Conservation (phyloP, 23 red algal genomes). For the Gracilaria vermiculophylla region DNA sequence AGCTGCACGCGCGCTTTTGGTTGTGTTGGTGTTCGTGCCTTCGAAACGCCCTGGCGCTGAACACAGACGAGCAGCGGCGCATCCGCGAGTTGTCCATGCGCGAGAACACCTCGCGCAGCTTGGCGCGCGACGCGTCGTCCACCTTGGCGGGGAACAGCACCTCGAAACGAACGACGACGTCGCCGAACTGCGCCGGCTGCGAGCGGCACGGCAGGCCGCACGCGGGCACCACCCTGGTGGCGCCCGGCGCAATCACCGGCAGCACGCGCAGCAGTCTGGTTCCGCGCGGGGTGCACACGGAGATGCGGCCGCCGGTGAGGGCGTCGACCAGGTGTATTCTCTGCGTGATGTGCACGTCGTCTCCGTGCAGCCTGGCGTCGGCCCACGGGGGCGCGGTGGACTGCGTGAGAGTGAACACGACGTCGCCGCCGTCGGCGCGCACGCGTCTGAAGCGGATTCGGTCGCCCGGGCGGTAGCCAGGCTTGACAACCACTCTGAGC, state of each 20-base stretch:
- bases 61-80: slow-evolving; percentile 5
- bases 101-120: slow-evolving; percentile 28
- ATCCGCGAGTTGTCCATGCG: slow-evolving; percentile 11
- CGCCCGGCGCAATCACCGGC: slow-evolving; percentile 1
- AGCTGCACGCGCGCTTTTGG: neutral
- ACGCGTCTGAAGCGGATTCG: slow-evolving; percentile 29
- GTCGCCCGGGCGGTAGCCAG: slow-evolving; percentile 50
- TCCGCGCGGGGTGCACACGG: slow-evolving; percentile 7
- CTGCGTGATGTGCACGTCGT: slow-evolving; percentile 29
- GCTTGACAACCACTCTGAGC: slow-evolving; percentile 16
- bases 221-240: neutral
- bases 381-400: neutral
- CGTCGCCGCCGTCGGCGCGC: slow-evolving; percentile 10
- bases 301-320: slow-evolving; percentile 19
- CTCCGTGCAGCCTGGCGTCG: neutral
- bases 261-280: neutral
- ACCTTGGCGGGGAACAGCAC: slow-evolving; percentile 41
- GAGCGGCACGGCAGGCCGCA: slow-evolving; percentile 28
- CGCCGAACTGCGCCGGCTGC: neutral
- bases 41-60: neutral
- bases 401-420: slow-evolving; percentile 44
- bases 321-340: slow-evolving; percentile 42
- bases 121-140: slow-evolving; percentile 10
- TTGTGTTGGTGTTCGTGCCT: neutral
- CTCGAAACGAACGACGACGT: slow-evolving; percentile 39